These are phyloP conservation scores for Pseudogymnoascus sp. DNA, from an alignment of 2,329 filamentous ascomycete species.

Conservation along the genomic window DNA sequence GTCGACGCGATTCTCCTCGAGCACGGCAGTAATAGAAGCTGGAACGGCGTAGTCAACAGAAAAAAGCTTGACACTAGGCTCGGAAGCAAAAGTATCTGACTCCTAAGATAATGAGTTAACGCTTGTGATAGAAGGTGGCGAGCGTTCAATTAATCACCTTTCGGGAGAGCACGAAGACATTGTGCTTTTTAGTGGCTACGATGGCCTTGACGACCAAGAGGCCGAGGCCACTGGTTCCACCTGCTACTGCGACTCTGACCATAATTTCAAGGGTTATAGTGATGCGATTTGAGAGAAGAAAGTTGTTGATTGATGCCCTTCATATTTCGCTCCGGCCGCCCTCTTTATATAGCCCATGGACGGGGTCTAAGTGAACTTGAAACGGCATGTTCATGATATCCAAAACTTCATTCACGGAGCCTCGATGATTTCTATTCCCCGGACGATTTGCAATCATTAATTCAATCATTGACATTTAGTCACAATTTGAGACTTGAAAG, in stretches of 20 bases:
- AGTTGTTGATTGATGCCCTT: neutral
- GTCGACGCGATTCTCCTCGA: slow-evolving; percentile 19
- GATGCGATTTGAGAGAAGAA: neutral
- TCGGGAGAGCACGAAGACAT: slow-evolving; percentile 25
- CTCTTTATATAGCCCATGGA: neutral
- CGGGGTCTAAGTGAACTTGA: neutral
- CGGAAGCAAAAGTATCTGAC: neutral
- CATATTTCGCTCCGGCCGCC: neutral
- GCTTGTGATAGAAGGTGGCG: no score
- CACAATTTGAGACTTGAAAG: neutral
- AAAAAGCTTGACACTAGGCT: slow-evolving; percentile 11
- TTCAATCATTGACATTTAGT: neutral
- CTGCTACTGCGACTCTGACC: slow-evolving; percentile 24
- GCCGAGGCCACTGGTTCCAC: slow-evolving; percentile 24
- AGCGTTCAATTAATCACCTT: slow-evolving; percentile 16
- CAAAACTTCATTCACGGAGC: neutral
- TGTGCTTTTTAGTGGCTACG: slow-evolving; percentile 21
- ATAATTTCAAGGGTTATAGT: slow-evolving; percentile 17
- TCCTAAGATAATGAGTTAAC: neutral
- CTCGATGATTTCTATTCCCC: neutral
- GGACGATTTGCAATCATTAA: neutral
- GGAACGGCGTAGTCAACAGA: slow-evolving; percentile 11
- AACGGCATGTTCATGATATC: neutral
- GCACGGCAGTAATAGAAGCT: slow-evolving; percentile 2
- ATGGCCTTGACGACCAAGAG: slow-evolving; percentile 23